These are phyloP conservation scores for Suillus tomentosus DNA, from an alignment of 768 basidiomycete genomes.

Conservation along the genomic window DNA sequence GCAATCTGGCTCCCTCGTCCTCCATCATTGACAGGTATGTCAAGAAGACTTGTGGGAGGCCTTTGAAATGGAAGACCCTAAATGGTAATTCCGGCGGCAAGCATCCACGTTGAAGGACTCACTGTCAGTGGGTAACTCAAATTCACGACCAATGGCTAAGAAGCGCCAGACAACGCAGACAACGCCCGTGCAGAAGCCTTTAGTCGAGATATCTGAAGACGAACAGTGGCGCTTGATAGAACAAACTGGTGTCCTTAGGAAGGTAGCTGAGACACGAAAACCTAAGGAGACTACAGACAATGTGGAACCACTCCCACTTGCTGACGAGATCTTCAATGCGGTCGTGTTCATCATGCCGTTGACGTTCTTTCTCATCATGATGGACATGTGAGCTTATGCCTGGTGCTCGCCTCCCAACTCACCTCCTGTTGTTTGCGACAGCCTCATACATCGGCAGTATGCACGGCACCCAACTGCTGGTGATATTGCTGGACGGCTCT, in stretches of 20 bases:
- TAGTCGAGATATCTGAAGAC: conserved; percentile 63
- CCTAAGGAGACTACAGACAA: conserved; percentile 21
- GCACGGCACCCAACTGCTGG: conserved; percentile 54
- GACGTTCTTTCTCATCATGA: conserved; percentile 72
- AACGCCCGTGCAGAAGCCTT: conserved; percentile 19
- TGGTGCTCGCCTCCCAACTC: conserved; percentile 2
- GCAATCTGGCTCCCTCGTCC: conserved; percentile 34
- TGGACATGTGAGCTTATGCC: conserved; percentile 74
- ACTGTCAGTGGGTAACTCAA: background rate
- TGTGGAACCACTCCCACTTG: conserved; percentile 45
- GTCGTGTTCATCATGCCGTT: conserved; percentile 70
- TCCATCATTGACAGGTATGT: conserved; percentile 14
- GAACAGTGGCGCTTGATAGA: conserved; percentile 80
- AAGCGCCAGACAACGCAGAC: conserved; percentile 24
- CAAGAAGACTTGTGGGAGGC: conserved; percentile 12
- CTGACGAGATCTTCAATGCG: conserved; percentile 72
- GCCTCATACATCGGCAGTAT: conserved; percentile 80
- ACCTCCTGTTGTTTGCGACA: conserved; percentile 30
- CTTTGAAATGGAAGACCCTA: background rate
- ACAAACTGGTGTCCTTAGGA: conserved; percentile 59
- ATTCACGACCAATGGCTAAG: conserved; percentile 29
- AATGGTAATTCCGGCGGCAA: conserved; percentile 6
- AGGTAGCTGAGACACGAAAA: conserved; percentile 23
- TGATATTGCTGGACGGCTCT: conserved; percentile 56
- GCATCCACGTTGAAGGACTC: conserved; percentile 5